These are phyloP conservation scores for Reticulascus tulasneorum DNA, from an alignment of 2,329 filamentous ascomycete species.

Conservation along the genomic window DNA sequence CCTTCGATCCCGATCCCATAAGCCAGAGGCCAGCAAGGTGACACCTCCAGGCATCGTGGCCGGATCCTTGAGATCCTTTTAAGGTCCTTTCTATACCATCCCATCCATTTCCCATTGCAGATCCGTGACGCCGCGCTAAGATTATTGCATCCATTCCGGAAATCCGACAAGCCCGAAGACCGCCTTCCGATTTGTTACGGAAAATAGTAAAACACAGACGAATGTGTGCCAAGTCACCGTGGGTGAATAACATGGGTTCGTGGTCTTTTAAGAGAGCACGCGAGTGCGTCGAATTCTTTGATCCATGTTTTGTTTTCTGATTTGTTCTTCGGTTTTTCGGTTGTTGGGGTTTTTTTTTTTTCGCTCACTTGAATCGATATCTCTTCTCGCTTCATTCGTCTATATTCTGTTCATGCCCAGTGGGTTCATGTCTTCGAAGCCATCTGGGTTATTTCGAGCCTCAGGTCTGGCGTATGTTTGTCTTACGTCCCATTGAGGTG, in stretches of 20 bases:
- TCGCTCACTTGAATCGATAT: conserved; percentile 3
- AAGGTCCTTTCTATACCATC: no score
- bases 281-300: conserved; percentile 2
- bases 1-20: no score
- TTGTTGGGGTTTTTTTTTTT: conserved; percentile 3
- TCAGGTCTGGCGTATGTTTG: conserved; percentile 32
- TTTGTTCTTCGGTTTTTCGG: background rate
- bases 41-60: no score
- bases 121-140: no score
- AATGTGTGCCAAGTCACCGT: background rate
- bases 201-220: background rate
- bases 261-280: background rate
- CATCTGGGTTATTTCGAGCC: conserved; percentile 17
- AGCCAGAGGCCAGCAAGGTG: no score
- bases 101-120: no score
- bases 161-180: no score
- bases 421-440: conserved; percentile 45
- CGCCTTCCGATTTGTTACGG: background rate
- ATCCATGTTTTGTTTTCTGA: background rate
- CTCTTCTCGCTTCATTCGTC: conserved; percentile 13
- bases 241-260: background rate
- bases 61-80: no score
- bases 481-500: conserved; percentile 36
- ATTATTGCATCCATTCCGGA: no score
- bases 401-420: conserved; percentile 55